Conservation (phyloP, 2,329 filamentous ascomycete species). For the Penicillium sp. region DNA sequence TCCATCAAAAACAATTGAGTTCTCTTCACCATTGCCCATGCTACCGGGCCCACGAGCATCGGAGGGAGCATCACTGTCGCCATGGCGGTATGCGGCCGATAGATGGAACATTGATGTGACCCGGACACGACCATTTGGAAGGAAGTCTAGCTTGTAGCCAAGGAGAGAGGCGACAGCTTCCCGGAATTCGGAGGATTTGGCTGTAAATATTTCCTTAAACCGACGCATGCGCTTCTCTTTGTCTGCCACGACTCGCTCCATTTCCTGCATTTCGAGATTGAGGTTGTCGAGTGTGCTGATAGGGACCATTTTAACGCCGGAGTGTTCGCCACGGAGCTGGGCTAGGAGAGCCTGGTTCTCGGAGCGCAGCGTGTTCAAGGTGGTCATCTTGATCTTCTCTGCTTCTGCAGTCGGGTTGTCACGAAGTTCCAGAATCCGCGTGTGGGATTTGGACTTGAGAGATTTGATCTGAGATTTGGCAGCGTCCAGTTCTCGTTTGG, state of each 20-base stretch:
- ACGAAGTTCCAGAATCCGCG: slow-evolving; percentile 81
- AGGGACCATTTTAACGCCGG: slow-evolving; percentile 70
- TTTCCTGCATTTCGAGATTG: slow-evolving; percentile 75
- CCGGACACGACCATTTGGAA: slow-evolving; percentile 95
- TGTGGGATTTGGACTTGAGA: slow-evolving; percentile 71
- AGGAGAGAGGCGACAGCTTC: slow-evolving; percentile 91
- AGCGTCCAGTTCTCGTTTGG: slow-evolving; percentile 77
- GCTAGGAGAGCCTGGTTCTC: slow-evolving; percentile 85
- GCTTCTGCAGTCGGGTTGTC: slow-evolving; percentile 90
- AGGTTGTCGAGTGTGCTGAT: slow-evolving; percentile 75
- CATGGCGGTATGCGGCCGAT: slow-evolving; percentile 56
- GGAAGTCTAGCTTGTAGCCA: slow-evolving; percentile 93
- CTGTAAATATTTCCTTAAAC: slow-evolving; percentile 89
- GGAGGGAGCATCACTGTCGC: slow-evolving; percentile 62
- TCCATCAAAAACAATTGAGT: slow-evolving; percentile 81
- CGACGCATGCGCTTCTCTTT: slow-evolving; percentile 81
- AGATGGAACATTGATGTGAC: slow-evolving; percentile 87
- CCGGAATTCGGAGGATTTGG: slow-evolving; percentile 92
- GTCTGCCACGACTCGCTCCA: slow-evolving; percentile 70
- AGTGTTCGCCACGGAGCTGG: slow-evolving; percentile 64
- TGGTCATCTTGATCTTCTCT: slow-evolving; percentile 82
- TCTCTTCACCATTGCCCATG: slow-evolving; percentile 57
- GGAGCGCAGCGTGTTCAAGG: slow-evolving; percentile 75
- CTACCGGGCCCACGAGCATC: slow-evolving; percentile 56
- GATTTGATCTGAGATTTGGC: slow-evolving; percentile 73